These are phyloP conservation scores for Amanita inopinata DNA, from an alignment of 768 basidiomycete species.

Conservation along the genomic window DNA sequence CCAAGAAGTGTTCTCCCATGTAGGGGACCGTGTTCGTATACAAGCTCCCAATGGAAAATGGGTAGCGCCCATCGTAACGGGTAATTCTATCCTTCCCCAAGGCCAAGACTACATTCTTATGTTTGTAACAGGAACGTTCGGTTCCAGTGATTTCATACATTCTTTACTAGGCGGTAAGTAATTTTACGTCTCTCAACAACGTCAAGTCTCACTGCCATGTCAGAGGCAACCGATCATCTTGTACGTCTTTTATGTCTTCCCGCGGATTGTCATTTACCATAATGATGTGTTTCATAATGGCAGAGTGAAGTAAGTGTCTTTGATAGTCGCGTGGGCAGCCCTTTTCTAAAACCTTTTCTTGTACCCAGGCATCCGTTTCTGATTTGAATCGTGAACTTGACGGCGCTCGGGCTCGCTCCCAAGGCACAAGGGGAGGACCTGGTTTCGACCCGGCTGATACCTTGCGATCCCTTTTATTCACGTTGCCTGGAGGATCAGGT, in stretches of 20 bases:
- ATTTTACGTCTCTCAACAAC: background rate
- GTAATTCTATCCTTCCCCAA: conserved; percentile 19
- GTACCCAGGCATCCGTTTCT: conserved; percentile 65
- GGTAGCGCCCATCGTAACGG: conserved; percentile 80
- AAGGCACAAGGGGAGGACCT: conserved; percentile 20
- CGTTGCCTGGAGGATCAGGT: conserved; percentile 53
- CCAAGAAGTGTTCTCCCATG: conserved; percentile 72
- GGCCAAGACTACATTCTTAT: background rate
- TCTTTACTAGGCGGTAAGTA: conserved; percentile 62
- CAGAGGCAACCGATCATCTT: conserved; percentile 58
- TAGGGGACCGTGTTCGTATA: conserved; percentile 71
- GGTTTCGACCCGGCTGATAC: conserved; percentile 31
- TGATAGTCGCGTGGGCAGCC: too few species aligned
- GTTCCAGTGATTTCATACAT: conserved; percentile 69
- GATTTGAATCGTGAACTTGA: conserved; percentile 77
- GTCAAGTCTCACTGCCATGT: background rate
- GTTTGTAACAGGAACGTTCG: conserved; percentile 48
- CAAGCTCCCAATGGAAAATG: conserved; percentile 63
- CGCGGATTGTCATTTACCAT: background rate
- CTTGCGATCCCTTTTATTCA: conserved; percentile 52
- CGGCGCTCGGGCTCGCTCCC: conserved; percentile 44
- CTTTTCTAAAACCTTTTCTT: too few species aligned
- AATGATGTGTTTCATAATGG: conserved; percentile 1
- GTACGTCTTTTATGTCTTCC: conserved; percentile 22
- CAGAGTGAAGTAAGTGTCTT: conserved; percentile 24